These are phyloP conservation scores for Aphanomyces invadans DNA, from an alignment of 352 stramenopile species.

Conservation along the genomic window DNA sequence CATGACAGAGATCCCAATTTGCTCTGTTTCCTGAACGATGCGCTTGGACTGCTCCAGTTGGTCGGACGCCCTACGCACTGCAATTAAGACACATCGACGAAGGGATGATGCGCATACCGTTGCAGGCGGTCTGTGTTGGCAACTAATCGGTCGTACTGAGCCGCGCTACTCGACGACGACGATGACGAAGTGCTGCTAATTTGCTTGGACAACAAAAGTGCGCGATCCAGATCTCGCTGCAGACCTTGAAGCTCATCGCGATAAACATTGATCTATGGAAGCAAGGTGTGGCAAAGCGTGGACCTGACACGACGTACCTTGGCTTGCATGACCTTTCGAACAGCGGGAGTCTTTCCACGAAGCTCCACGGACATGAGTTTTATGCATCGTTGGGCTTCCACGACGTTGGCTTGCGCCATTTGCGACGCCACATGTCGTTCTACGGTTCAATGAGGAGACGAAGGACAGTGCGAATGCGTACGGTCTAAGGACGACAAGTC, in stretches of 20 bases:
- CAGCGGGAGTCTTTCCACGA: conserved; percentile 43
- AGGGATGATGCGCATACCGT: conserved; percentile 28
- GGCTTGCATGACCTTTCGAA: conserved; percentile 64
- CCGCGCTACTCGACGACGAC: conserved; percentile 49
- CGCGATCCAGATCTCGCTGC: conserved; percentile 56
- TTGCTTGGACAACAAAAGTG: conserved; percentile 60
- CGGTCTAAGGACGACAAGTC: conserved; percentile 49
- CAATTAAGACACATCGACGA: not conserved
- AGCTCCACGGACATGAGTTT: conserved; percentile 77
- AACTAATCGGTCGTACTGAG: conserved; percentile 61
- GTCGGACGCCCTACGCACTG: conserved; percentile 49
- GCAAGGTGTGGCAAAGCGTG: not conserved
- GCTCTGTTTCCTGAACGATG: conserved; percentile 56
- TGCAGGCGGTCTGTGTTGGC: conserved; percentile 57
- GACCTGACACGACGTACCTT: conserved; percentile 32
- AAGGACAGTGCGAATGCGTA: conserved; percentile 1
- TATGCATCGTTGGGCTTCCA: conserved; percentile 69
- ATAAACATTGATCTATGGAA: conserved; percentile 52
- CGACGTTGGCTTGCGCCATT: conserved; percentile 48
- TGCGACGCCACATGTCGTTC: conserved; percentile 38
- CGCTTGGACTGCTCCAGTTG: conserved; percentile 50
- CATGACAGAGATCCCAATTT: conserved; percentile 61
- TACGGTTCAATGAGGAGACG: conserved; percentile 25
- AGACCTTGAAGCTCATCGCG: conserved; percentile 61
- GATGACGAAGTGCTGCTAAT: conserved; percentile 51